Evolutionary conservation across 257 asterid species (phyloP).

Genomic region (Thymus quinquecostatus): DNA sequence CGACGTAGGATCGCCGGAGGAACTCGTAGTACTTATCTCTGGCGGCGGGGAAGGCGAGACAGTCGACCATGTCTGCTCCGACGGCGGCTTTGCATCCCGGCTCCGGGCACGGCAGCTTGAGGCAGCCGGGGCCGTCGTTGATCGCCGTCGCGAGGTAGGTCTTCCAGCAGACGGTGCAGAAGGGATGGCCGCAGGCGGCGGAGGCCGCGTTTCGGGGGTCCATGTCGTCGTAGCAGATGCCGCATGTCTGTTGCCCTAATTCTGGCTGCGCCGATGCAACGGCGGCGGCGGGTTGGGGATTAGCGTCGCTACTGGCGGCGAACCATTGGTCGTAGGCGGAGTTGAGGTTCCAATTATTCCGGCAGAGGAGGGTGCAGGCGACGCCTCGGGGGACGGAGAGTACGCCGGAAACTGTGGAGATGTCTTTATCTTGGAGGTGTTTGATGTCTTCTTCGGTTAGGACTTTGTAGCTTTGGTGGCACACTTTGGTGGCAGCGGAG

Average conservation of each 20-base stretch:
- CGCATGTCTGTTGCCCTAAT: neutral
- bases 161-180: conserved; percentile 33
- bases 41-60: conserved; percentile 4
- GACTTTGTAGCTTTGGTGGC: conserved; percentile 23
- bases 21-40: conserved; percentile 16
- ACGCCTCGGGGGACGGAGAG: conserved; percentile 33
- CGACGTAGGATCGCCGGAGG: conserved; percentile 32
- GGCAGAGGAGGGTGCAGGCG: conserved; percentile 34
- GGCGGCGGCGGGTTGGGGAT: neutral
- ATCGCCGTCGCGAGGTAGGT: conserved; percentile 32
- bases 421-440: conserved; percentile 25
- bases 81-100: conserved; percentile 20
- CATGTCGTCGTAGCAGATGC: conserved; percentile 27
- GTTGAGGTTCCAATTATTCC: conserved; percentile 37
- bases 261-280: neutral
- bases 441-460: conserved; percentile 30
- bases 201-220: too few species aligned
- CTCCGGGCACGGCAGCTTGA: conserved; percentile 43
- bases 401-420: conserved; percentile 16
- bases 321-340: conserved; percentile 50
- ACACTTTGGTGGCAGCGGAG: too few species aligned
- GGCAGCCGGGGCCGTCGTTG: conserved; percentile 45
- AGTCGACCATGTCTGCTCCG: conserved; percentile 26
- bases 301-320: neutral
- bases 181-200: conserved; percentile 42